Percentiles rank a stretch among this genome's conserved stretches.
These are phyloP conservation scores for Penicillium coffeae DNA, from an alignment of 495 filamentous ascomycete genomes.

Conservation along the genomic window DNA sequence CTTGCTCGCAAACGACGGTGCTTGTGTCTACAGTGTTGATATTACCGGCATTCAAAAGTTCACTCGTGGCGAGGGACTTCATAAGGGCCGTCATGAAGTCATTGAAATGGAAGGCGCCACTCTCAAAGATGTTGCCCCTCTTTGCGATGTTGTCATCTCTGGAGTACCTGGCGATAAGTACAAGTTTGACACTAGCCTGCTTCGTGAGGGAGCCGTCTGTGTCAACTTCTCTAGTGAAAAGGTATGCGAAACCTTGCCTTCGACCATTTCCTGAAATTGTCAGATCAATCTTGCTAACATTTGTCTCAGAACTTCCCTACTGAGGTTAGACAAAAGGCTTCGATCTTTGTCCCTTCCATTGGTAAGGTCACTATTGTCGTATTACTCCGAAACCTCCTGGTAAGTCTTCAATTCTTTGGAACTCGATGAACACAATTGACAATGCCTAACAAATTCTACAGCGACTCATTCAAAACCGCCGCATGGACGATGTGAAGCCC, in stretches of 20 bases:
- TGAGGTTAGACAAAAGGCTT: constrained; percentile 85
- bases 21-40: constrained; percentile 91
- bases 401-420: constrained; percentile 40
- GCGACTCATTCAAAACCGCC: constrained; percentile 50
- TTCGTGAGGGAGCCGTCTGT: constrained; percentile 88
- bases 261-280: too few species aligned
- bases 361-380: constrained; percentile 97
- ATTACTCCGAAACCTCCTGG: constrained; percentile 81
- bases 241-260: too few species aligned
- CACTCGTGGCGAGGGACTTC: constrained; percentile 78
- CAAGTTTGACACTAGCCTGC: constrained; percentile 78
- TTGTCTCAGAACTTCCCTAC: constrained; percentile 71
- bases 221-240: constrained; percentile 96
- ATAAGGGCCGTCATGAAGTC: constrained; percentile 77
- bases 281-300: neutral
- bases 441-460: constrained; percentile 15
- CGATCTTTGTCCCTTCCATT: constrained; percentile 95
- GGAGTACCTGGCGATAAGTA: constrained; percentile 84
- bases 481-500: constrained; percentile 42
- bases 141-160: constrained; percentile 90
- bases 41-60: constrained; percentile 89
- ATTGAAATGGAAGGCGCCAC: constrained; percentile 69
- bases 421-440: neutral
- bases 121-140: constrained; percentile 72
- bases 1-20: constrained; percentile 91